phyloP scores from a whole-genome alignment of 768 basidiomycete genomes.

The Amyloporia xantha region DNA sequence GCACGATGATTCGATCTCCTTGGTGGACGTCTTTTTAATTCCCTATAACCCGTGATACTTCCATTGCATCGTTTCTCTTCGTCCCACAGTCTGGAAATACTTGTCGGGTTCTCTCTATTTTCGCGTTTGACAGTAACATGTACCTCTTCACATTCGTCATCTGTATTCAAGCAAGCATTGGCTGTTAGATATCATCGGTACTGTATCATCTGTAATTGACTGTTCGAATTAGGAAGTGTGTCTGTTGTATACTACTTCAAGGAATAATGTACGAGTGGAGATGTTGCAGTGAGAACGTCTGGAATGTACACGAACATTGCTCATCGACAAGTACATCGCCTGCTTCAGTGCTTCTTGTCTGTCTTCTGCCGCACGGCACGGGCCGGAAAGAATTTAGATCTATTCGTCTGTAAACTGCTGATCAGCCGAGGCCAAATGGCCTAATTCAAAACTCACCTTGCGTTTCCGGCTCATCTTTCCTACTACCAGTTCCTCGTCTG shows the following conservation, averaged over 20 bases:
- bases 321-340: too few species aligned
- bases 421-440: background rate
- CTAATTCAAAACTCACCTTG: slow-evolving; percentile 9
- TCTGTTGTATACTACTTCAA: too few species aligned
- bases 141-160: background rate
- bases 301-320: too few species aligned
- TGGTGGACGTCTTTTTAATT: background rate
- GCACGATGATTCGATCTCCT: background rate
- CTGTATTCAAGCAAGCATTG: background rate
- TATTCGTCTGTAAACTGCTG: background rate
- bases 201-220: background rate
- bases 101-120: background rate
- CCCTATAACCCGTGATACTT: too few species aligned
- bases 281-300: too few species aligned
- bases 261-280: too few species aligned
- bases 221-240: background rate
- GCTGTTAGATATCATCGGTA: slow-evolving; percentile 4
- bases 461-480: slow-evolving; percentile 12
- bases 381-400: background rate
- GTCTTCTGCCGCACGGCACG: background rate
- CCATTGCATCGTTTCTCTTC: background rate
- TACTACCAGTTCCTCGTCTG: slow-evolving; percentile 11
- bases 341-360: too few species aligned
- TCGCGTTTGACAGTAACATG: background rate
- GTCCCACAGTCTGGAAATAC: too few species aligned